These are phyloP conservation scores for Mortierella sp. DNA, from an alignment of 371 early-diverging fungal genomes.

Conservation along the genomic window DNA sequence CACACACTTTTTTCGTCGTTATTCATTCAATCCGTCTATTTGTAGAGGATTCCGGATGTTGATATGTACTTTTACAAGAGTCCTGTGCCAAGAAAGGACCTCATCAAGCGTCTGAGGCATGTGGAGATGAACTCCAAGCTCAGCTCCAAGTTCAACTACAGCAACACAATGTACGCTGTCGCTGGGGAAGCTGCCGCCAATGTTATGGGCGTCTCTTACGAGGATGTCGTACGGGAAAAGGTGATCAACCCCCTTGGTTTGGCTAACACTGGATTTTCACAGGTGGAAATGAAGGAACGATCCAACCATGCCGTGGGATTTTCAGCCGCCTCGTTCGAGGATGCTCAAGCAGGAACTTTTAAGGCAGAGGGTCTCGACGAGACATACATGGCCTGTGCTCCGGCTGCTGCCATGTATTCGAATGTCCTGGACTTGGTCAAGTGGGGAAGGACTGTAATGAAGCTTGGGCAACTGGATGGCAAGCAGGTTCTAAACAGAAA, in stretches of 20 bases:
- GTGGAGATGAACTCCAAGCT: conserved; percentile 6
- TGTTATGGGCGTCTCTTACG: conserved; percentile 11
- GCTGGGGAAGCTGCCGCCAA: conserved; percentile 28
- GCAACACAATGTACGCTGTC: conserved; percentile 23
- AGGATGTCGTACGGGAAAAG: conserved; percentile 13
- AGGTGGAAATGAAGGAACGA: conserved; percentile 4
- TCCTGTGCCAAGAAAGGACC: not conserved
- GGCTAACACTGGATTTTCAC: conserved; percentile 14
- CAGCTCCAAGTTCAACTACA: conserved; percentile 1
- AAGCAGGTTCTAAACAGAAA: conserved; percentile 20
- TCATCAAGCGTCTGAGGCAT: conserved; percentile 19
- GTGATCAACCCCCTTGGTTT: conserved; percentile 14
- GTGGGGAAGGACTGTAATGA: conserved; percentile 13
- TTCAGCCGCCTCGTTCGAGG: conserved; percentile 1
- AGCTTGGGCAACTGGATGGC: conserved; percentile 10
- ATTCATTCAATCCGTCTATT: not conserved
- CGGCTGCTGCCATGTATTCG: conserved; percentile 27
- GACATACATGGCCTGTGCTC: not conserved
- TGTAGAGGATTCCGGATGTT: not conserved
- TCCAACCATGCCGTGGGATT: conserved; percentile 9
- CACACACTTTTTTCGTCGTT: no score
- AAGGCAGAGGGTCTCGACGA: not conserved
- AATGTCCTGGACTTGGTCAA: conserved; percentile 21
- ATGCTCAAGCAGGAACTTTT: conserved; percentile 7
- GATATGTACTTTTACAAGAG: not conserved